These are phyloP conservation scores for Fraxinus cuspidata DNA, from an alignment of 257 asterid genomes.

Conservation along the genomic window DNA sequence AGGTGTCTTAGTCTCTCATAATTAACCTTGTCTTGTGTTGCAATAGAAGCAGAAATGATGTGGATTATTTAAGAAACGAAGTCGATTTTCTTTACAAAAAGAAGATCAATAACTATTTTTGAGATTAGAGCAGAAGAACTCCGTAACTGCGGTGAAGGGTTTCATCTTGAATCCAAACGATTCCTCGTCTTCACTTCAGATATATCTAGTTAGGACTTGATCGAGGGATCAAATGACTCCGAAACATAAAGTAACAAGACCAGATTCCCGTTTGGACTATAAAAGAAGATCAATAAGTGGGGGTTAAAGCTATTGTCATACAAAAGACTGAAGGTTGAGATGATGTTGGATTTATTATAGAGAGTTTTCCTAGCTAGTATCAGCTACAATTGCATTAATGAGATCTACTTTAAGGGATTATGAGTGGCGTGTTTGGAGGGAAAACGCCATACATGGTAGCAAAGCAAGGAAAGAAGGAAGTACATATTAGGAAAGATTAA, in stretches of 20 bases:
- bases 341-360: not conserved
- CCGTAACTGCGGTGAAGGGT: not conserved
- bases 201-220: not conserved
- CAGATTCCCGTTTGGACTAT: too few relatives aligned
- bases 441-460: not conserved
- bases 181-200: not conserved
- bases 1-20: not conserved
- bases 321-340: not conserved
- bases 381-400: not conserved
- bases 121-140: slow-evolving; percentile 5
- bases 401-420: not conserved
- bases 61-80: not conserved
- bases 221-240: too few relatives aligned
- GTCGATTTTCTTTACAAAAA: not conserved
- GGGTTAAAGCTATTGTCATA: not conserved
- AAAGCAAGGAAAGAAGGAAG: not conserved
- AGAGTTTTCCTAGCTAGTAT: not conserved
- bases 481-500: not conserved
- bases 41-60: not conserved
- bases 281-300: not conserved
- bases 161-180: not conserved
- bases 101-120: not conserved
- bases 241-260: too few relatives aligned
- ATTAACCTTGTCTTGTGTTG: not conserved
- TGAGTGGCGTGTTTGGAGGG: not conserved